Percentiles rank a stretch among this genome's conserved stretches.
These are phyloP conservation scores for Mucor lusitanicus DNA, from an alignment of 371 early-diverging fungal genomes.

Conservation along the genomic window DNA sequence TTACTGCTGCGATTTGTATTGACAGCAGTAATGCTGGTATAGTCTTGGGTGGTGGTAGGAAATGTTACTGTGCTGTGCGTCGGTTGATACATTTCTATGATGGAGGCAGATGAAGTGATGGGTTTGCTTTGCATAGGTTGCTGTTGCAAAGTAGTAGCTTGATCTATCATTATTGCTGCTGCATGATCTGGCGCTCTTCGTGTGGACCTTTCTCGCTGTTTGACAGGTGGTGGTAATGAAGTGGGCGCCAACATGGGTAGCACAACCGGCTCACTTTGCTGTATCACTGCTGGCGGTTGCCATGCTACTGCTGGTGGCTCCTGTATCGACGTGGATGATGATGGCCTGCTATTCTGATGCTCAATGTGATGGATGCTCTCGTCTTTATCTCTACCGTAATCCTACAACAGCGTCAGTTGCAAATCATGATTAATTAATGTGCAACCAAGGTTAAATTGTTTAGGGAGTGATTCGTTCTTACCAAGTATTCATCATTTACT, in stretches of 20 bases:
- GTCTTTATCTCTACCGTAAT: background rate
- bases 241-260: background rate
- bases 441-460: background rate
- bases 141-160: background rate
- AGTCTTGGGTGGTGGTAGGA: background rate
- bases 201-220: background rate
- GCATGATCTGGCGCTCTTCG: background rate
- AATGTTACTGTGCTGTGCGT: background rate
- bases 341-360: background rate
- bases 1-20: slow-evolving; percentile 1
- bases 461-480: background rate
- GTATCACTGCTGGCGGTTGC: background rate
- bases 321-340: background rate
- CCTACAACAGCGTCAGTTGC: background rate
- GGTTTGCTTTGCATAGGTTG: background rate
- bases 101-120: background rate
- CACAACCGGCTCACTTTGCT: background rate
- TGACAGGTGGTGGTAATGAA: background rate
- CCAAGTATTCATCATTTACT: slow-evolving; percentile 2
- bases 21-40: background rate
- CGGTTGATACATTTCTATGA: background rate
- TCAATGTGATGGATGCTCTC: background rate
- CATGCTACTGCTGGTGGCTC: background rate
- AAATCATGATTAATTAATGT: background rate
- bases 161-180: too few species aligned